Conservation (phyloP, 148 eudicot species). For the Bassia scoparia region DNA sequence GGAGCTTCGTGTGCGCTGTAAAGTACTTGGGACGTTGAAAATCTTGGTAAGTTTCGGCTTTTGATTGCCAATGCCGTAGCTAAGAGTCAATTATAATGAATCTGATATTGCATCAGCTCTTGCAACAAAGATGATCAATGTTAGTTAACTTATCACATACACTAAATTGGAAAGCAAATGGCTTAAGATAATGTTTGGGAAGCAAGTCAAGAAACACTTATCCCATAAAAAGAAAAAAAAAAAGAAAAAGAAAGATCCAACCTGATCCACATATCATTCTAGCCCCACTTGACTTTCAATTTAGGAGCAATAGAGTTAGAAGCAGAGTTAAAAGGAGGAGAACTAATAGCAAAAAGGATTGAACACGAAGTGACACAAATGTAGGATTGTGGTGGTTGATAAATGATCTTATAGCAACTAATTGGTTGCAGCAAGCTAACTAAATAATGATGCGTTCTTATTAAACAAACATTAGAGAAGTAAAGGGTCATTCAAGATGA, state of each 20-base stretch:
- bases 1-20: constrained; percentile 67
- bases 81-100: constrained; percentile 61
- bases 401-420: too few relatives aligned
- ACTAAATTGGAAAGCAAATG: neutral
- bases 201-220: constrained; percentile 5
- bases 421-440: too few relatives aligned
- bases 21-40: constrained; percentile 56
- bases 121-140: constrained; percentile 27
- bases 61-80: constrained; percentile 82
- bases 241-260: constrained; percentile 26
- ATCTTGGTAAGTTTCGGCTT: constrained; percentile 67
- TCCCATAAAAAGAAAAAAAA: too few relatives aligned
- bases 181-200: too few relatives aligned
- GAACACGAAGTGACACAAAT: too few relatives aligned
- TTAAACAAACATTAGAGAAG: too few relatives aligned
- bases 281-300: constrained; percentile 61
- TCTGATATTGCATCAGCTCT: constrained; percentile 65
- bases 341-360: constrained; percentile 8
- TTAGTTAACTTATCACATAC: neutral
- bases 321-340: constrained; percentile 34
- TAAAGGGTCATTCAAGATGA: too few relatives aligned
- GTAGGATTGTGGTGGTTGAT: too few relatives aligned
- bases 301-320: constrained; percentile 77
- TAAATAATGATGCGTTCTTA: too few relatives aligned
- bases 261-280: constrained; percentile 84